Evolutionary conservation across 2,329 filamentous ascomycete species (phyloP).

Genomic region (Lomentospora prolificans): DNA sequence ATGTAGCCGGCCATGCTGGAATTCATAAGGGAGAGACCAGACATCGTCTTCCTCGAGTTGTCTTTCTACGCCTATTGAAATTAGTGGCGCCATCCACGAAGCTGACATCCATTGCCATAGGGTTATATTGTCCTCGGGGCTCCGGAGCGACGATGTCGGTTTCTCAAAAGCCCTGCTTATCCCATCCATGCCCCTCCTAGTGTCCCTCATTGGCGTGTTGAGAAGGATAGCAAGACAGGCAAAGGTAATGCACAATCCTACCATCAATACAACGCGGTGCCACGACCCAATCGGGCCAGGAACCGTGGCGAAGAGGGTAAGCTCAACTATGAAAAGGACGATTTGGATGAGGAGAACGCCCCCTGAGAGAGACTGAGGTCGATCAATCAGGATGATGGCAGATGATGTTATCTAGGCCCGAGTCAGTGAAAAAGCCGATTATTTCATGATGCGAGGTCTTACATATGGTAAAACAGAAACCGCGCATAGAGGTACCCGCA

Average conservation of each 20-base stretch:
- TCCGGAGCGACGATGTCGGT: conserved; percentile 52
- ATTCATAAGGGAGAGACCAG: conserved; percentile 70
- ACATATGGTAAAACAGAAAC: conserved; percentile 21
- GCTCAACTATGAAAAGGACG: conserved; percentile 20
- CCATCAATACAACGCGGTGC: conserved; percentile 15
- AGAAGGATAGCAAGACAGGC: conserved; percentile 44
- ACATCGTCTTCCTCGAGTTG: conserved; percentile 72
- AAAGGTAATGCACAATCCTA: conserved; percentile 30
- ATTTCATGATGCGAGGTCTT: too few species aligned
- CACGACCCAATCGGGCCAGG: conserved; percentile 18
- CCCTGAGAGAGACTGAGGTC: conserved; percentile 19
- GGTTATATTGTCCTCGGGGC: conserved; percentile 67
- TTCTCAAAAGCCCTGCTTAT: conserved; percentile 45
- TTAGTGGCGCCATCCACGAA: conserved; percentile 71
- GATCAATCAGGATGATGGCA: conserved; percentile 19
- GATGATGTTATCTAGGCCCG: conserved; percentile 16
- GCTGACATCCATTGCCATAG: conserved; percentile 80
- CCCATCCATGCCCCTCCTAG: conserved; percentile 36
- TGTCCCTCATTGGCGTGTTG: conserved; percentile 61
- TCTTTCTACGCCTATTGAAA: conserved; percentile 50
- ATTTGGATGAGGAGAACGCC: conserved; percentile 22
- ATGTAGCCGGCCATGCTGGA: conserved; percentile 70
- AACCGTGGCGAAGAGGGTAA: conserved; percentile 7
- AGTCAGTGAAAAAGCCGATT: too few species aligned
- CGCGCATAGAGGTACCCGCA: conserved; percentile 22